These are phyloP conservation scores for Orychophragmus violaceus DNA, from an alignment of 345 rosid genomes.

Conservation along the genomic window DNA sequence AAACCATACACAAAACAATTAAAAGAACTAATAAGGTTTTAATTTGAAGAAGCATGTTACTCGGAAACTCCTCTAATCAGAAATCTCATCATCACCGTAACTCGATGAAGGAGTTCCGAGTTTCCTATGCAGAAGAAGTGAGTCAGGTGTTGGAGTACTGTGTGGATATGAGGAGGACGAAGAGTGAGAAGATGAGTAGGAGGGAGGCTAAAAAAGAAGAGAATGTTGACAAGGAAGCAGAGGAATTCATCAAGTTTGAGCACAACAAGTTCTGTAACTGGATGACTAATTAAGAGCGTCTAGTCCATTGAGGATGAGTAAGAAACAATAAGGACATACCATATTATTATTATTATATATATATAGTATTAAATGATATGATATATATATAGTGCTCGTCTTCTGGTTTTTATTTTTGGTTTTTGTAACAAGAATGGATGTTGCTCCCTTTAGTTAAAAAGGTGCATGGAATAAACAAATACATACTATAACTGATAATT, in stretches of 20 bases:
- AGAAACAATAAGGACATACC: neutral
- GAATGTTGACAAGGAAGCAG: constrained; percentile 57
- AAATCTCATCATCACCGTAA: constrained; percentile 18
- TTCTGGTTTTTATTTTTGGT: neutral
- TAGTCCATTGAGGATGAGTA: neutral
- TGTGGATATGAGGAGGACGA: constrained; percentile 10
- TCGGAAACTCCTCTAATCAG: constrained; percentile 11
- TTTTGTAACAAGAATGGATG: constrained; percentile 11
- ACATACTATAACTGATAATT: neutral
- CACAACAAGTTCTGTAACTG: constrained; percentile 48
- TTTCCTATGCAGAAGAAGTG: constrained; percentile 12
- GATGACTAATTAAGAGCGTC: constrained; percentile 1
- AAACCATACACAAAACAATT: neutral
- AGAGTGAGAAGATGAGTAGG: constrained; percentile 10
- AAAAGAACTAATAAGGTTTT: neutral
- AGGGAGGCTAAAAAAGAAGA: constrained; percentile 16
- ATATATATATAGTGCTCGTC: neutral
- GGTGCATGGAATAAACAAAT: neutral
- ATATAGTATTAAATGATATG: constrained; percentile 2
- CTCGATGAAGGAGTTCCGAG: constrained; percentile 18
- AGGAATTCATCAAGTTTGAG: constrained; percentile 49
- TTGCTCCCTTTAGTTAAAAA: neutral
- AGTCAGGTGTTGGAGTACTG: constrained; percentile 7
- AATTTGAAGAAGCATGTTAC: constrained; percentile 4
- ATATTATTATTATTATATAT: neutral